Evolutionary conservation across 2,329 filamentous ascomycete species (phyloP).

Genomic region (Beauveria medogensis): DNA sequence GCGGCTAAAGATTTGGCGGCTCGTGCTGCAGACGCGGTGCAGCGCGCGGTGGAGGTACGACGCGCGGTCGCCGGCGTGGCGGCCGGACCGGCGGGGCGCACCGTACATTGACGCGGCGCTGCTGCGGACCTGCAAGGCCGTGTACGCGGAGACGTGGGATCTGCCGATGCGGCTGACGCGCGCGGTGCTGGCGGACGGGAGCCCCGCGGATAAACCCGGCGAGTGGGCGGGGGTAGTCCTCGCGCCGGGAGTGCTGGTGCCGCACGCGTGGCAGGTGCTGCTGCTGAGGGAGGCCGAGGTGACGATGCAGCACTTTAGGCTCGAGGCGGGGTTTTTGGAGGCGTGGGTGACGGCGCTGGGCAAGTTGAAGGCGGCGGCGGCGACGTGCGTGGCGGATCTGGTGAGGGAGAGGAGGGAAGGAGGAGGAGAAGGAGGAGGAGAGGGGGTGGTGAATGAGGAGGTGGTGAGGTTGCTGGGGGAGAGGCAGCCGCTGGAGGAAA

Average conservation of each 20-base stretch:
- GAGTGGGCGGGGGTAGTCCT: slow-evolving; percentile 7
- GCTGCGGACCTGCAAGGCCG: slow-evolving; percentile 6
- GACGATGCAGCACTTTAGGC: slow-evolving; percentile 2
- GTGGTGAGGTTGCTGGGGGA: not conserved
- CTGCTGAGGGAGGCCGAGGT: slow-evolving; percentile 2
- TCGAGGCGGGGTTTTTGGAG: slow-evolving; percentile 5
- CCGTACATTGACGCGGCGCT: slow-evolving; percentile 6
- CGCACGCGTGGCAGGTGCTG: slow-evolving; percentile 9
- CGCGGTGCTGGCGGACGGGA: slow-evolving; percentile 5
- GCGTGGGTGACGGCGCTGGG: slow-evolving; percentile 5
- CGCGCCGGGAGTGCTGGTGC: slow-evolving; percentile 7
- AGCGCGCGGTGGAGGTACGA: not conserved
- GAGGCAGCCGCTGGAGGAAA: slow-evolving; percentile 1
- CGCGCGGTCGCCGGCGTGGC: slow-evolving; percentile 1
- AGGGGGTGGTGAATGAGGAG: not conserved
- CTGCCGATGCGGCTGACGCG: slow-evolving; percentile 5
- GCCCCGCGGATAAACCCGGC: not conserved
- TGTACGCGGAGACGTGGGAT: slow-evolving; percentile 5
- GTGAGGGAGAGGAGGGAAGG: not conserved
- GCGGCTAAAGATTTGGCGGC: not conserved
- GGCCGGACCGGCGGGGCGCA: slow-evolving; percentile 4
- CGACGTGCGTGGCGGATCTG: slow-evolving; percentile 4
- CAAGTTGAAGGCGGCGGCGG: slow-evolving; percentile 1
- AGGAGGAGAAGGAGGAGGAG: not conserved
- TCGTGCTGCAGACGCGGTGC: slow-evolving; percentile 4